These are phyloP conservation scores for Ceratocystiopsis brevicomis DNA, from an alignment of 2,329 filamentous ascomycete genomes.

Conservation along the genomic window DNA sequence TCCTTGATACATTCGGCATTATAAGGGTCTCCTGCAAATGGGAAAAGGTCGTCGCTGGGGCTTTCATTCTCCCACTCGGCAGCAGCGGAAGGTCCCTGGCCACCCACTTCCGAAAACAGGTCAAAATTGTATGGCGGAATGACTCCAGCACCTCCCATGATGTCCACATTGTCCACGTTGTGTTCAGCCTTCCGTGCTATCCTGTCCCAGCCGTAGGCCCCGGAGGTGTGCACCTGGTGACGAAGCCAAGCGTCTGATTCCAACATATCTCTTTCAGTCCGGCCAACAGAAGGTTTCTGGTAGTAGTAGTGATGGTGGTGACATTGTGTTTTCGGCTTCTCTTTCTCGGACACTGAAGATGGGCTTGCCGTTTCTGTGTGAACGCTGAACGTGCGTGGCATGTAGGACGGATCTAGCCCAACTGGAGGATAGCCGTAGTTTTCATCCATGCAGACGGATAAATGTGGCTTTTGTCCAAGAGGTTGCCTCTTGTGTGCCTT, in stretches of 20 bases:
- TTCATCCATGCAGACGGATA: not conserved
- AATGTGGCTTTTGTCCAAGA: too few relatives aligned
- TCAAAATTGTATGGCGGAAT: constrained; percentile 6
- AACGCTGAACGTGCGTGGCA: constrained; percentile 6
- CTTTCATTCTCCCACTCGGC: not conserved
- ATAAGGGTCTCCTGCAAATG: not conserved
- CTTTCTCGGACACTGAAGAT: not conserved
- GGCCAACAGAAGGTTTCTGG: not conserved
- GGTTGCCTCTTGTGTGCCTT: too few relatives aligned
- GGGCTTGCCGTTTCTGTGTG: constrained; percentile 4
- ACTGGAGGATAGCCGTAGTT: not conserved
- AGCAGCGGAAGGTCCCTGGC: not conserved
- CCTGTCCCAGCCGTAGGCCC: not conserved
- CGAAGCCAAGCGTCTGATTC: not conserved
- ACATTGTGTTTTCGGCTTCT: too few relatives aligned
- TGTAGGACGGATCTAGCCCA: not conserved
- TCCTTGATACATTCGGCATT: not conserved
- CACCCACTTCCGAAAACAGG: constrained; percentile 1
- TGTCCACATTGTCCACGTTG: not conserved
- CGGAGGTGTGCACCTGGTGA: not conserved
- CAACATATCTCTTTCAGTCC: not conserved
- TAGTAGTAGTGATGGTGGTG: not conserved
- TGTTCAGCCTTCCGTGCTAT: not conserved
- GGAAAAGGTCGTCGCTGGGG: too few relatives aligned
- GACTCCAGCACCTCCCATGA: not conserved